Conservation (phyloP, 768 basidiomycete species). For the Neoboletus subvelutipes region DNA sequence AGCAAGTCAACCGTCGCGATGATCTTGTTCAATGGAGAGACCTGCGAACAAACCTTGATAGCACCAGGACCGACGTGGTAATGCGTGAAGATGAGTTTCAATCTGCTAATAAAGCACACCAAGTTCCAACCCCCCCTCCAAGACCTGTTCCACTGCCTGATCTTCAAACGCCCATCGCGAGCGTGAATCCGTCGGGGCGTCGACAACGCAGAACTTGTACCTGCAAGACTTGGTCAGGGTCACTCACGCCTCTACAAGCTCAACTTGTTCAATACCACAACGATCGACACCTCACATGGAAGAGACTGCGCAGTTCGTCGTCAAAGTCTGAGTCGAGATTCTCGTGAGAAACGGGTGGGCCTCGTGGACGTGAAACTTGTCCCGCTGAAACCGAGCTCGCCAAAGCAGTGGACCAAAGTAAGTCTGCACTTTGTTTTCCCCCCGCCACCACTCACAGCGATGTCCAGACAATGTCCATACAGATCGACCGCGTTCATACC, state of each 20-base stretch:
- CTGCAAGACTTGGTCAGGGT: not conserved
- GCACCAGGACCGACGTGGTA: no score
- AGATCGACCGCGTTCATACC: conserved; percentile 28
- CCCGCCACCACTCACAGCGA: conserved; percentile 2
- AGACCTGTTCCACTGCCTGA: not conserved
- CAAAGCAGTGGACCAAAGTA: conserved; percentile 16
- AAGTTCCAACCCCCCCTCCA: not conserved
- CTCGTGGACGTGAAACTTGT: conserved; percentile 22
- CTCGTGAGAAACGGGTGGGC: conserved; percentile 16
- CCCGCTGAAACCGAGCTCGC: conserved; percentile 12
- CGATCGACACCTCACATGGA: not conserved
- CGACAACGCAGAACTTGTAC: not conserved
- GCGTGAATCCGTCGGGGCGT: not conserved
- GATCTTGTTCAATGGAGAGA: no score
- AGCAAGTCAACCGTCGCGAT: no score
- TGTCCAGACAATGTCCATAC: conserved; percentile 22
- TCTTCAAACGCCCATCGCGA: no score
- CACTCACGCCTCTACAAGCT: not conserved
- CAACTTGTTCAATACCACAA: not conserved
- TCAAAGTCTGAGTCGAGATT: not conserved
- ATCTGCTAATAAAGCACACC: not conserved
- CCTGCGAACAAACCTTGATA: no score
- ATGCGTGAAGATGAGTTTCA: no score
- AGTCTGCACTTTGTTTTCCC: not conserved
- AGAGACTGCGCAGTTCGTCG: not conserved